These are phyloP conservation scores for Aotearoamyces nothofagi DNA, from an alignment of 2,329 filamentous ascomycete species.

Conservation along the genomic window DNA sequence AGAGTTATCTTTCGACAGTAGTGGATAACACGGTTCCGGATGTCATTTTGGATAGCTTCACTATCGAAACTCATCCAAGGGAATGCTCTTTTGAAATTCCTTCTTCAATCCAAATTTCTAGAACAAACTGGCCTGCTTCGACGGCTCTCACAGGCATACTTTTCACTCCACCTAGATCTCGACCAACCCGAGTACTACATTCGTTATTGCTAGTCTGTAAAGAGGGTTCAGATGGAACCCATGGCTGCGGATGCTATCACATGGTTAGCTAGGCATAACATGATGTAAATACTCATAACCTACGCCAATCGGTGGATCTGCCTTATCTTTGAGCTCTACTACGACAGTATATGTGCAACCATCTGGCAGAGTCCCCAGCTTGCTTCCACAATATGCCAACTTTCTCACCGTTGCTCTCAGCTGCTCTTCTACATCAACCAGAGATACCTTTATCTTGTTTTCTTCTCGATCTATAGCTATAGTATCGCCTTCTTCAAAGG, in stretches of 20 bases:
- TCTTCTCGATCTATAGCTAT: slow-evolving; percentile 2
- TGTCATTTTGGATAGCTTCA: no score
- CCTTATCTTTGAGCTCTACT: slow-evolving; percentile 52
- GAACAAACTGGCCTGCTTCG: slow-evolving; percentile 46
- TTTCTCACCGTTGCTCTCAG: slow-evolving; percentile 51
- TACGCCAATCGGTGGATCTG: slow-evolving; percentile 40
- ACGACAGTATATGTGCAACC: slow-evolving; percentile 64
- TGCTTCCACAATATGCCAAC: slow-evolving; percentile 43
- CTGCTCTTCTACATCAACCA: slow-evolving; percentile 54
- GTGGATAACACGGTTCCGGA: no score
- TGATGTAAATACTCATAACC: slow-evolving; percentile 14
- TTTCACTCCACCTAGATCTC: slow-evolving; percentile 32
- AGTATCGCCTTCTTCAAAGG: slow-evolving; percentile 17
- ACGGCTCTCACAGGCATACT: slow-evolving; percentile 47
- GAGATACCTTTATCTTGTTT: slow-evolving; percentile 24
- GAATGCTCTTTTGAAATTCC: slow-evolving; percentile 30
- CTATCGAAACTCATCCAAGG: background rate
- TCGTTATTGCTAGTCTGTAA: slow-evolving; percentile 20
- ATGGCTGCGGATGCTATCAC: slow-evolving; percentile 40
- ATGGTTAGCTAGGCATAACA: slow-evolving; percentile 1
- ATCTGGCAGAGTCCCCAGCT: slow-evolving; percentile 39
- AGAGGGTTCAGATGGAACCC: slow-evolving; percentile 37
- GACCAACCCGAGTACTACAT: slow-evolving; percentile 11
- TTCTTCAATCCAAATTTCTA: slow-evolving; percentile 60
- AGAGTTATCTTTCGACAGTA: no score